Evolutionary conservation across 1,284 basidiomycete species (phyloP), one percentile per base, ranked within the genome.

Genomic region (Waitea zeae): DNA sequence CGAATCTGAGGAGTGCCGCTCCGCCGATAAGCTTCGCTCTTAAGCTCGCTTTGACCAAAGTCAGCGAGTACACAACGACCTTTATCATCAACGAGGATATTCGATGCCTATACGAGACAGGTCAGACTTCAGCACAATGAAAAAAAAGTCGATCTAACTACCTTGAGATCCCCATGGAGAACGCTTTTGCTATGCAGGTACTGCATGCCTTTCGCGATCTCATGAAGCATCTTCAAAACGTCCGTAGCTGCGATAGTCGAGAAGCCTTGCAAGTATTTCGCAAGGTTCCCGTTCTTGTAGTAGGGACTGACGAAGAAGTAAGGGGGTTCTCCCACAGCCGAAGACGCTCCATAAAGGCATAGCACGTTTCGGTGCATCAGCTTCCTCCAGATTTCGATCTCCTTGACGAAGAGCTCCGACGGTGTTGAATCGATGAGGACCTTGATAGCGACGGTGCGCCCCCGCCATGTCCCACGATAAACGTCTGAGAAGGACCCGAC

Each of bases 1-100:
- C 78, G 66, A 37, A 64, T 62, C 12, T 57, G 54, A 3, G 59
- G 49, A 29, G 52, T 56, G 13, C 69, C 67, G 42, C 67, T 78
- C 4, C 76, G 50, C 18, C 67, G 61, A 44, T 62, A 70, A 3
- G 64, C 71, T 46, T 82, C 78, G 17, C 60, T 65, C 56, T 73
- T 79, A 62, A 86, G 71, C 50, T 79, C 72, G 44, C 67, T 77
- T 49, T 84, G 74, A 0, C 79, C 80, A 49, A 86, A 86, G 47
- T 84, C 80, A 11, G 75, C 69, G 36, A 86, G 70, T 26, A 82
- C 59, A 40, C 78, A 83, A 34, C 60, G 66, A 7, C 64, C 57
- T 2, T 60, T 52, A 43, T 80, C 73, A 43, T 75, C 67, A 7
- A 86, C 69, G 3, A 87, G 62, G 5, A 86, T 66, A 49, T 86